Percentiles rank a stretch among this genome's conserved stretches.
These are phyloP conservation scores for Pyrenochaeta sp. DNA, from an alignment of 2,329 filamentous ascomycete species.

Conservation along the genomic window DNA sequence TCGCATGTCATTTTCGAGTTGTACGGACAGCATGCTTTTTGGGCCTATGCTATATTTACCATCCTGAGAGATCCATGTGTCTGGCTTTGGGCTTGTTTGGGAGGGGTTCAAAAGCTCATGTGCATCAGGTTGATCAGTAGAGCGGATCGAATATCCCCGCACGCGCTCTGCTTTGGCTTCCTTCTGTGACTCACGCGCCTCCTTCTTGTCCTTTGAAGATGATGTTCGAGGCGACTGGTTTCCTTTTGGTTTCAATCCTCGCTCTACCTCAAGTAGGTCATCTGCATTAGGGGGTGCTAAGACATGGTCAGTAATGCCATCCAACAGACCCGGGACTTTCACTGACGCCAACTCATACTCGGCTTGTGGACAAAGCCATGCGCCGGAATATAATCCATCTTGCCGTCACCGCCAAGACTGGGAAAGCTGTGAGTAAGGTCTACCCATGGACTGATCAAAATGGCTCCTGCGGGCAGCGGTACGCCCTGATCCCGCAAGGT, in stretches of 20 bases:
- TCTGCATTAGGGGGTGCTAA: slow-evolving; percentile 79
- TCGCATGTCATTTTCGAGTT: slow-evolving; percentile 66
- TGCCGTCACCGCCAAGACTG: slow-evolving; percentile 76
- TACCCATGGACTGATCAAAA: slow-evolving; percentile 94
- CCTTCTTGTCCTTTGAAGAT: slow-evolving; percentile 21
- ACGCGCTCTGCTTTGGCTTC: slow-evolving; percentile 44
- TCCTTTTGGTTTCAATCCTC: slow-evolving; percentile 6
- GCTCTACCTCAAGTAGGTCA: slow-evolving; percentile 66
- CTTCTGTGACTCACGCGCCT: slow-evolving; percentile 44
- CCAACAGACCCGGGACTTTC: neutral
- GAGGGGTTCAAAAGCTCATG: slow-evolving; percentile 11
- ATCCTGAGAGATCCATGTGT: slow-evolving; percentile 36
- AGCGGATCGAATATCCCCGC: slow-evolving; percentile 44
- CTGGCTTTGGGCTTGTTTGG: slow-evolving; percentile 4
- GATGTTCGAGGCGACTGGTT: slow-evolving; percentile 14
- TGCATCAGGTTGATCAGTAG: slow-evolving; percentile 27
- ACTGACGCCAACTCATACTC: slow-evolving; percentile 78
- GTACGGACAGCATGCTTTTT: slow-evolving; percentile 64
- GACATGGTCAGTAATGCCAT: slow-evolving; percentile 4
- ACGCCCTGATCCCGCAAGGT: slow-evolving; percentile 82
- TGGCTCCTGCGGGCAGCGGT: slow-evolving; percentile 85
- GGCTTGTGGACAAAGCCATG: slow-evolving; percentile 91
- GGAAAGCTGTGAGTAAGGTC: slow-evolving; percentile 96
- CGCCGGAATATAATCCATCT: slow-evolving; percentile 86
- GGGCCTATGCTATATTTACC: slow-evolving; percentile 50